Conservation (phyloP, 192 early-diverging fungal species). For the Entrophospora sp. region DNA sequence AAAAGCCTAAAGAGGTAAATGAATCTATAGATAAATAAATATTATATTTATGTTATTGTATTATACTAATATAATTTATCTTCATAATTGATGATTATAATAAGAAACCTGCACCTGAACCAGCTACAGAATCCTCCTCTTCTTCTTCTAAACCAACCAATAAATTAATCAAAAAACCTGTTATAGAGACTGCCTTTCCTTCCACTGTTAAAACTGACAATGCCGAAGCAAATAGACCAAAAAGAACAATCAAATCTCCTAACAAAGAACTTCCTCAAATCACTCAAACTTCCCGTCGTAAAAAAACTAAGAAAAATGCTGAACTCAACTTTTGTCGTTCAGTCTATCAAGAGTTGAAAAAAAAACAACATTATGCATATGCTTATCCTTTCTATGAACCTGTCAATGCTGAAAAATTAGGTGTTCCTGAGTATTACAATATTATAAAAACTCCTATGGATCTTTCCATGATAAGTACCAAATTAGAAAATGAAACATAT, state of each 20-base stretch:
- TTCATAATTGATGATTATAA: background rate
- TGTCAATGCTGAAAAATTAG: slow-evolving; percentile 74
- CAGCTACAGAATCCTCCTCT: background rate
- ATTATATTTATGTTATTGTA: background rate
- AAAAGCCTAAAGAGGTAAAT: slow-evolving; percentile 49
- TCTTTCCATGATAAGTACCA: slow-evolving; percentile 53
- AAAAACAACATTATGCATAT: slow-evolving; percentile 57
- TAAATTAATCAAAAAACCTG: no score
- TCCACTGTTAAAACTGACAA: no score
- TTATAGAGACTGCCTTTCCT: background rate
- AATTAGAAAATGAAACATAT: slow-evolving; percentile 54
- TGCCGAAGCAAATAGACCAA: no score
- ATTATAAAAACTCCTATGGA: slow-evolving; percentile 81
- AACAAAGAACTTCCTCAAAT: slow-evolving; percentile 37
- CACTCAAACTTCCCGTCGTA: slow-evolving; percentile 14
- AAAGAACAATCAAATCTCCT: background rate
- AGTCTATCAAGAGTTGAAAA: slow-evolving; percentile 56
- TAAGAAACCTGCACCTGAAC: background rate
- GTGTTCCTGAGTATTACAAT: slow-evolving; percentile 79
- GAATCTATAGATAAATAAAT: no score
- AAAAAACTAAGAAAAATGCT: no score
- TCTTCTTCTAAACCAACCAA: background rate
- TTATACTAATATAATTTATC: no score
- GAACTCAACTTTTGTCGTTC: no score
- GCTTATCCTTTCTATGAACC: slow-evolving; percentile 69